Evolutionary conservation across 176 grass and related monocot species (phyloP).

Genomic region (Lolium multiflorum): DNA sequence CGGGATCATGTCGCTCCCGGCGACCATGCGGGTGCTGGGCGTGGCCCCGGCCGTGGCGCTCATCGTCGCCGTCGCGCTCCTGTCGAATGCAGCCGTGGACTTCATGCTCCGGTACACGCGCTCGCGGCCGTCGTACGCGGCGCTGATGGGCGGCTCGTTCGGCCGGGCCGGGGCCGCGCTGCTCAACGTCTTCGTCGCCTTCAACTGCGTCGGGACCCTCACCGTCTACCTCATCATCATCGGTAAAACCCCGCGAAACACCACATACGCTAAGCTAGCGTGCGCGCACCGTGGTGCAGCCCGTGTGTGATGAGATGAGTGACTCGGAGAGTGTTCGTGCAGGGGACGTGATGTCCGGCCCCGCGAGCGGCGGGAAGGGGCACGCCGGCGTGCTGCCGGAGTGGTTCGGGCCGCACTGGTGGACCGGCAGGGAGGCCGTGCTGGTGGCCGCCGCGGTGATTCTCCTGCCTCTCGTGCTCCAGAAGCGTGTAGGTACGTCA

Average conservation of each 20-base stretch:
- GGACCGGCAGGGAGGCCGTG: conserved; percentile 67
- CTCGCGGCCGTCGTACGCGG: conserved; percentile 62
- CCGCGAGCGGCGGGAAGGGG: conserved; percentile 36
- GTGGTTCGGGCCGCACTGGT: conserved; percentile 82
- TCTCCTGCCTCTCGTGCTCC: conserved; percentile 67
- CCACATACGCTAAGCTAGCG: not conserved
- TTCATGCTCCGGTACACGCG: conserved; percentile 74
- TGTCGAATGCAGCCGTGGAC: conserved; percentile 55
- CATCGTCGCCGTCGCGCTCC: conserved; percentile 53
- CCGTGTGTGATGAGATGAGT: no score
- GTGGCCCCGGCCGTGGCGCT: conserved; percentile 66
- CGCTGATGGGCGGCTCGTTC: conserved; percentile 70
- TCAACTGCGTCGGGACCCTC: conserved; percentile 65
- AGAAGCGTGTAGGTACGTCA: conserved; percentile 67
- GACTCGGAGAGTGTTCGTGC: not conserved
- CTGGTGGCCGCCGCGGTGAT: conserved; percentile 52
- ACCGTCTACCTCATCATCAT: conserved; percentile 80
- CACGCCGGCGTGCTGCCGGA: conserved; percentile 65
- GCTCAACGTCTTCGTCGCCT: conserved; percentile 62
- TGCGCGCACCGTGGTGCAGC: no score
- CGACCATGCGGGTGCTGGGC: conserved; percentile 77
- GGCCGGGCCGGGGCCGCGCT: conserved; percentile 51
- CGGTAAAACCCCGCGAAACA: conserved; percentile 37
- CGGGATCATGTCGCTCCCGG: conserved; percentile 95
- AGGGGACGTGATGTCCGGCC: conserved; percentile 78